Evolutionary conservation across 257 asterid genomes (phyloP).

Genomic region (Solanum medicagineum): DNA sequence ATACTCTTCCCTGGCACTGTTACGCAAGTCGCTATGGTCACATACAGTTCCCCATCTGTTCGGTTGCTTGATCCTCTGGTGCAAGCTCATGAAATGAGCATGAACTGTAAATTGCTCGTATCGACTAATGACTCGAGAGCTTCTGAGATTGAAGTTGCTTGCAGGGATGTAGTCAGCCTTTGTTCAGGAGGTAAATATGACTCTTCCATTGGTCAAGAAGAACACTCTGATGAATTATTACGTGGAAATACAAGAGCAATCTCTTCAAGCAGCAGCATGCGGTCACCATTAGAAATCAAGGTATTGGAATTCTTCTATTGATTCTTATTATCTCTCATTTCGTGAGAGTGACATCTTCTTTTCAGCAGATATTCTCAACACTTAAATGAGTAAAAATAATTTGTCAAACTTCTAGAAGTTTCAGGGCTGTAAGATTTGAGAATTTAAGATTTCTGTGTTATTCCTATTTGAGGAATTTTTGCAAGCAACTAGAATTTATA

Average conservation of each 20-base stretch:
- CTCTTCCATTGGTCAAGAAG: conserved; percentile 20
- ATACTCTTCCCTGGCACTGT: conserved; percentile 48
- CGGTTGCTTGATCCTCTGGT: not conserved
- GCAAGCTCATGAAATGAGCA: conserved; percentile 9
- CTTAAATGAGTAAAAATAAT: not conserved
- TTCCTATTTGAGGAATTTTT: not conserved
- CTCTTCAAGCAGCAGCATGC: conserved; percentile 14
- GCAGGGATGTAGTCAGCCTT: conserved; percentile 33
- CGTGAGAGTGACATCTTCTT: not conserved
- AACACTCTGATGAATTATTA: conserved; percentile 13
- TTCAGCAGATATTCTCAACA: not conserved
- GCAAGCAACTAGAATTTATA: not conserved
- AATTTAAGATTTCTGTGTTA: not conserved
- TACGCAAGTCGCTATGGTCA: conserved; percentile 57
- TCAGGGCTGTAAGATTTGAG: not conserved
- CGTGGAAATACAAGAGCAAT: conserved; percentile 5
- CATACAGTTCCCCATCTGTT: conserved; percentile 12
- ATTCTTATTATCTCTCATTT: not conserved
- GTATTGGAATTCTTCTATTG: conserved; percentile 12
- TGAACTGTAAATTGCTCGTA: conserved; percentile 42
- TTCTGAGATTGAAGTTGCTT: conserved; percentile 44
- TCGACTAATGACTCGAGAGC: conserved; percentile 48
- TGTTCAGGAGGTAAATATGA: conserved; percentile 23
- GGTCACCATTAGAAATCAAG: conserved; percentile 15
- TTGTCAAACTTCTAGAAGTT: not conserved